Base-by-base conservation (phyloP, 805 yeast genomes). In the Metschnikowia henanensis region DNA sequence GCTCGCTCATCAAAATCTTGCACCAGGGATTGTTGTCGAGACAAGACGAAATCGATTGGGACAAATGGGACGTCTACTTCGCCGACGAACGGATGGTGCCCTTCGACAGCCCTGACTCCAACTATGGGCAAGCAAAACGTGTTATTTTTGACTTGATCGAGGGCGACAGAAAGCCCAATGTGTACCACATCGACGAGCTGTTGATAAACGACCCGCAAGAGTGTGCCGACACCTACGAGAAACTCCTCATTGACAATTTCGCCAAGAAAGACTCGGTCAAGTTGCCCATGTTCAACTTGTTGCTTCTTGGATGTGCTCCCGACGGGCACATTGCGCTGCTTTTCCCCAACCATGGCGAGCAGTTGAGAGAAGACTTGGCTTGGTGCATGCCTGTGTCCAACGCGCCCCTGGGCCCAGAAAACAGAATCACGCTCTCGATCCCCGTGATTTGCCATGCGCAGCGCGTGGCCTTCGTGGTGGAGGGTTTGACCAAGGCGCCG, bases 281-380 rank as follows among this genome's bases (percentile, higher is more conserved):
- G 67, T 76, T 92, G 49, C 99, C 99, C 47, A 83, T 88, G 80
- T 92, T 94, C 68, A 98, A 94, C 65, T 70, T 94, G 41, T 78
- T 94, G 50, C 72, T 94, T 52, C 74, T 94, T 46, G 99, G 99
- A 20, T 92, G 98, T 73, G 99, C 99, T 0, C 98, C 98, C 3
- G 99, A 92, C 65, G 99, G 99, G 18, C 99, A 92, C 65, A 87
- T 89, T 59, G 96, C 97, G 40, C 89, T 96, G n/a, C 76, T 92
- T 43, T 92, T 92, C 73, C 99, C 99, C 19, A 84, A 85, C 61
- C 94, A 87, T 59, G 75, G 75, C 29, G 94, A 87, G 54, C 84
- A 87, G 43, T 72, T 92, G 52, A 77, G 97, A 60, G 99, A 92
- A 64, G 79, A 84, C 49, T 77, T 85, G 54, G 97, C 97, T 1